Percentiles rank a stretch among this genome's conserved stretches.
phyloP scores from a whole-genome alignment of 257 asterid genomes.

The Cinchona pubescens region DNA sequence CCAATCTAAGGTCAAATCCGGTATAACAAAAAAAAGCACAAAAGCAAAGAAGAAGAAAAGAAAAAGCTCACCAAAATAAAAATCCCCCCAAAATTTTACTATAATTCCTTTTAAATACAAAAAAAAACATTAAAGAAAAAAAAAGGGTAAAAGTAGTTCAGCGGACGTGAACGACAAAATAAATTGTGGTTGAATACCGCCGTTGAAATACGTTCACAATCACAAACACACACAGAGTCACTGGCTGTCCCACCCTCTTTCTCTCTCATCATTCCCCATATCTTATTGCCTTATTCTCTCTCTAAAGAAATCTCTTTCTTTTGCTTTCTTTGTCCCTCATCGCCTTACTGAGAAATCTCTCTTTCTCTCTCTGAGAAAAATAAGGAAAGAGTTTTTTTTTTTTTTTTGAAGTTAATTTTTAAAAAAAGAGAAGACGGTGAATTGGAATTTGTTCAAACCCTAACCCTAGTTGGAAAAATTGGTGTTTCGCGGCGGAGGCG shows the following conservation, averaged over 20 bases:
- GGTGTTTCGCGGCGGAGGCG: slow-evolving; percentile 9
- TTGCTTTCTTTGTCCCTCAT: slow-evolving; percentile 29
- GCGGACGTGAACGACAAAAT: slow-evolving; percentile 35
- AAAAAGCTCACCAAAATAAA: background rate
- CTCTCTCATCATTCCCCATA: slow-evolving; percentile 16
- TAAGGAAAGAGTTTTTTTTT: background rate
- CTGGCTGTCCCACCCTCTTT: background rate
- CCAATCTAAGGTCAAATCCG: background rate
- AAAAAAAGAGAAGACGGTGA: background rate
- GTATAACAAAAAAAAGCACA: background rate
- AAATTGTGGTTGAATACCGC: slow-evolving; percentile 21
- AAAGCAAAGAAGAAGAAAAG: background rate
- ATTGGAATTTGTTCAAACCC: slow-evolving; percentile 10
- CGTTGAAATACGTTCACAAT: slow-evolving; percentile 35
- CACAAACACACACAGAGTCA: slow-evolving; percentile 11
- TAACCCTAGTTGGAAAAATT: slow-evolving; percentile 27
- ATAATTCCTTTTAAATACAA: background rate
- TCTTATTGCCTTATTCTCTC: background rate
- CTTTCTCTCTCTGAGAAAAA: slow-evolving; percentile 1
- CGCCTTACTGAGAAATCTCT: slow-evolving; percentile 22
- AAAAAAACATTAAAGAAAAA: background rate
- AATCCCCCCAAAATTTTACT: slow-evolving; percentile 1
- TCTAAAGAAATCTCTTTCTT: background rate
- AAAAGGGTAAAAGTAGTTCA: background rate
- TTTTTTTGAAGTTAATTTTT: background rate